Conservation (phyloP, 805 yeast genomes). For the Saccharomycopsis amapae region DNA sequence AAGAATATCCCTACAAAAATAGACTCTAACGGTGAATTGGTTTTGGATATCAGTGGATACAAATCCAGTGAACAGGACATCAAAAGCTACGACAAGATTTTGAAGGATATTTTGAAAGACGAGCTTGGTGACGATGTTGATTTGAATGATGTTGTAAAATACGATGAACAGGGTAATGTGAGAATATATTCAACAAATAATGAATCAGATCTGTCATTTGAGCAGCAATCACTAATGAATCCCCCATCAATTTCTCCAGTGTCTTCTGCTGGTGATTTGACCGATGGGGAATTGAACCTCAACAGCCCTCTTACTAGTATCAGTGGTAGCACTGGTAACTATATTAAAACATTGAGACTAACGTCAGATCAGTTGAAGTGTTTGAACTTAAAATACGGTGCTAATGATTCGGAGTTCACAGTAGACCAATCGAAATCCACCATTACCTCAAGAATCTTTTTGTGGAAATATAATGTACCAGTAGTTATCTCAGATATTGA, state of each 20-base stretch:
- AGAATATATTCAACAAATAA: conserved; percentile 35
- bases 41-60: conserved; percentile 93
- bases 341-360: conserved; percentile 80
- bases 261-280: not conserved
- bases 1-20: conserved; percentile 82
- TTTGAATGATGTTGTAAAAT: conserved; percentile 38
- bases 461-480: conserved; percentile 81
- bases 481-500: conserved; percentile 96
- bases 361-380: conserved; percentile 83
- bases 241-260: not conserved
- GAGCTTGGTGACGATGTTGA: conserved; percentile 58
- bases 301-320: conserved; percentile 22
- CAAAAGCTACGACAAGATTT: conserved; percentile 65
- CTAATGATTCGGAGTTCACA: conserved; percentile 68
- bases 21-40: conserved; percentile 82
- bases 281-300: not conserved
- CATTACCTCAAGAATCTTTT: conserved; percentile 62
- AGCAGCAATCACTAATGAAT: conserved; percentile 15
- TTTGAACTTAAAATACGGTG: conserved; percentile 69
- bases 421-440: conserved; percentile 80
- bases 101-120: conserved; percentile 65
- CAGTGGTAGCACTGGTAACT: conserved; percentile 29
- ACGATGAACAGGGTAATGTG: conserved; percentile 62
- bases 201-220: conserved; percentile 23
- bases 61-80: conserved; percentile 77